Percentiles rank a stretch among this genome's conserved stretches.
These are phyloP conservation scores for Hemisphaericaspora xylofermentans DNA, from an alignment of 1,139 yeast genomes.

Conservation along the genomic window DNA sequence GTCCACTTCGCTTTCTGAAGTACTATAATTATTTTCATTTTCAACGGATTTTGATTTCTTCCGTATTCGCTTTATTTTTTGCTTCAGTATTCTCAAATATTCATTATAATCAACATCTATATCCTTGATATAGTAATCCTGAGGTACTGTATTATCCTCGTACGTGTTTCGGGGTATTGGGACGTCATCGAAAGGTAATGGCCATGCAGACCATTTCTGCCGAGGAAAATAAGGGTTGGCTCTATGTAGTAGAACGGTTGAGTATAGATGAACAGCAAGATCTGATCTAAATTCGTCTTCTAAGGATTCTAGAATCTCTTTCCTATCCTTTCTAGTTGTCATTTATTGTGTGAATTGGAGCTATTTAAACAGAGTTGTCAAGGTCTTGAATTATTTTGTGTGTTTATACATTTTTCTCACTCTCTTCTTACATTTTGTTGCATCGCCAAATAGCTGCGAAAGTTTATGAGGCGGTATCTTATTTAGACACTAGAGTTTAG, in stretches of 20 bases:
- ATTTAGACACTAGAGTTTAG: too few species aligned
- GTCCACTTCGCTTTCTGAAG: slow-evolving; percentile 1
- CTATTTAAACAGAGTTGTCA: too few species aligned
- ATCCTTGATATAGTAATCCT: slow-evolving; percentile 18
- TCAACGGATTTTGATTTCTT: background rate
- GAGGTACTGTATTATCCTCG: slow-evolving; percentile 21
- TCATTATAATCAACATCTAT: slow-evolving; percentile 14
- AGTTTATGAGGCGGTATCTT: too few species aligned
- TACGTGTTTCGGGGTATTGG: slow-evolving; percentile 36
- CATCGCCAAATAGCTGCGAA: too few species aligned
- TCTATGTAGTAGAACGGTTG: slow-evolving; percentile 40
- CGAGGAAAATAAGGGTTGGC: slow-evolving; percentile 40
- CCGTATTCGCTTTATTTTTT: background rate
- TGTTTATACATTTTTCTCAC: background rate
- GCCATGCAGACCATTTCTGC: slow-evolving; percentile 49
- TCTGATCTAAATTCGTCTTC: slow-evolving; percentile 49
- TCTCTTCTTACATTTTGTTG: too few species aligned
- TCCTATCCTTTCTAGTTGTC: slow-evolving; percentile 23
- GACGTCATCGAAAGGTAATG: slow-evolving; percentile 29
- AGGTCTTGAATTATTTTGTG: background rate
- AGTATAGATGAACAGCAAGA: slow-evolving; percentile 53
- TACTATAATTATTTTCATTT: slow-evolving; percentile 2
- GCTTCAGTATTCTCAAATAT: background rate
- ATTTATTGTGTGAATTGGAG: slow-evolving; percentile 4
- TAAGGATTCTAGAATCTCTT: slow-evolving; percentile 31